These are phyloP conservation scores for Penicillium sp. DNA, from an alignment of 2,329 filamentous ascomycete species.

Conservation along the genomic window DNA sequence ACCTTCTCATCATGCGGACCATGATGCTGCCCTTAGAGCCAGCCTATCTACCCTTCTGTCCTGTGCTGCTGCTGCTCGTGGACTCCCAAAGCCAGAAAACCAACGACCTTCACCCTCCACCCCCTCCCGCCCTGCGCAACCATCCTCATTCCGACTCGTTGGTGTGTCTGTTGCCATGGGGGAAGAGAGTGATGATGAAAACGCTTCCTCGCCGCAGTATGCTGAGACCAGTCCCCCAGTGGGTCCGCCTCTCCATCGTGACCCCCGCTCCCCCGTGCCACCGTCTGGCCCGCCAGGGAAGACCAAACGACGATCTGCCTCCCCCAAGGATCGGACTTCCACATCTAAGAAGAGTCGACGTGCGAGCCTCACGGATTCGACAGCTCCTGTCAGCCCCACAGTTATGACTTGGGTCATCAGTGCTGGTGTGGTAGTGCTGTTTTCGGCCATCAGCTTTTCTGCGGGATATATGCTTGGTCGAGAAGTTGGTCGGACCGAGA, in stretches of 20 bases:
- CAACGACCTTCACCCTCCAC: constrained; percentile 27
- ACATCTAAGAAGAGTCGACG: constrained; percentile 38
- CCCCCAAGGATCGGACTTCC: constrained; percentile 41
- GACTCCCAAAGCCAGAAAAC: constrained; percentile 64
- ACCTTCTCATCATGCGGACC: constrained; percentile 77
- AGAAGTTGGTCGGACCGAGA: constrained; percentile 59
- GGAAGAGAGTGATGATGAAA: constrained; percentile 34
- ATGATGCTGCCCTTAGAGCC: constrained; percentile 88
- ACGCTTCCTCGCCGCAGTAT: constrained; percentile 14
- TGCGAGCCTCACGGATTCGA: constrained; percentile 29
- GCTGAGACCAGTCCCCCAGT: constrained; percentile 21
- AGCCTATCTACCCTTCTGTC: constrained; percentile 94
- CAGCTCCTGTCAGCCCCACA: constrained; percentile 54
- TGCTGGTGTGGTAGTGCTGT: constrained; percentile 64
- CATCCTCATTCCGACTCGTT: constrained; percentile 58
- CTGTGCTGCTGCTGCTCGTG: constrained; percentile 87
- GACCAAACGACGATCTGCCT: constrained; percentile 34
- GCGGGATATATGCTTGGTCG: constrained; percentile 64
- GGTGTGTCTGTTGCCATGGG: constrained; percentile 60
- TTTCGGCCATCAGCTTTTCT: constrained; percentile 65
- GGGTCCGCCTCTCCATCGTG: constrained; percentile 23
- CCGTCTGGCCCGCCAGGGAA: constrained; percentile 20
- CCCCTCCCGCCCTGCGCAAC: constrained; percentile 40
- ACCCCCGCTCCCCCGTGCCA: constrained; percentile 22
- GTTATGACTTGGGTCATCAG: constrained; percentile 67